phyloP scores from a whole-genome alignment of 352 stramenopile species.

The Pythium coloratum region DNA sequence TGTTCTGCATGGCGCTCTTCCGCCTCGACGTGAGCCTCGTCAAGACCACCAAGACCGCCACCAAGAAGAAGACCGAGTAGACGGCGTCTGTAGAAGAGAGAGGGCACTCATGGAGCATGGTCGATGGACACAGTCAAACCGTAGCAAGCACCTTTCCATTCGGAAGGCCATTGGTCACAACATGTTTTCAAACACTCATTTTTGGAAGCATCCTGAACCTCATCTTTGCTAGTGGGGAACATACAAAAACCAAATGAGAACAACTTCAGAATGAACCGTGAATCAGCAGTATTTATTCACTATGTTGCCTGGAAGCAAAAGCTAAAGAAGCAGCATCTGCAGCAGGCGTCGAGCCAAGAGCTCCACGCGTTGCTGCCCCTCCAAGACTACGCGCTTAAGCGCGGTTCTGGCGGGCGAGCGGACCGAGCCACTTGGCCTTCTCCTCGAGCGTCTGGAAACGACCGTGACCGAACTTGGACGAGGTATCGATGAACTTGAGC shows the following conservation, averaged over 20 bases:
- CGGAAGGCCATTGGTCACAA: not conserved
- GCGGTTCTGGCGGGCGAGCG: conserved; percentile 92
- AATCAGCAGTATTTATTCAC: conserved; percentile 32
- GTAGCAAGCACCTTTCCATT: too few relatives aligned
- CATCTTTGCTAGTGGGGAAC: too few relatives aligned
- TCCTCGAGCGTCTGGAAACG: conserved; percentile 99
- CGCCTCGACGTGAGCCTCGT: conserved; percentile 81
- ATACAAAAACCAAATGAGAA: not conserved
- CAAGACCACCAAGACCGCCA: conserved; percentile 26
- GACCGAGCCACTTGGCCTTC: conserved; percentile 99
- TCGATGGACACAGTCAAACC: not conserved
- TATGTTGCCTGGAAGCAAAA: not conserved
- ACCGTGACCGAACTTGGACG: conserved; percentile 99
- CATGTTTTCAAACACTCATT: not conserved
- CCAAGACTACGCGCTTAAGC: conserved; percentile 48
- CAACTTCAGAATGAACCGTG: conserved; percentile 9
- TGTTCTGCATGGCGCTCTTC: conserved; percentile 86
- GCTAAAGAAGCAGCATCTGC: not conserved
- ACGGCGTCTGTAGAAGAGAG: conserved; percentile 2
- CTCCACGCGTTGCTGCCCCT: not conserved
- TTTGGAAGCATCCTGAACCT: too few relatives aligned
- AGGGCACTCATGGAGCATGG: not conserved
- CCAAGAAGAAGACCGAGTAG: conserved; percentile 66
- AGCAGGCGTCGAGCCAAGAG: conserved; percentile 1
- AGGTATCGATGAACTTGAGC: conserved; percentile 96